Conservation (phyloP, 208 protist species). For the Leishmania mexicana region DNA sequence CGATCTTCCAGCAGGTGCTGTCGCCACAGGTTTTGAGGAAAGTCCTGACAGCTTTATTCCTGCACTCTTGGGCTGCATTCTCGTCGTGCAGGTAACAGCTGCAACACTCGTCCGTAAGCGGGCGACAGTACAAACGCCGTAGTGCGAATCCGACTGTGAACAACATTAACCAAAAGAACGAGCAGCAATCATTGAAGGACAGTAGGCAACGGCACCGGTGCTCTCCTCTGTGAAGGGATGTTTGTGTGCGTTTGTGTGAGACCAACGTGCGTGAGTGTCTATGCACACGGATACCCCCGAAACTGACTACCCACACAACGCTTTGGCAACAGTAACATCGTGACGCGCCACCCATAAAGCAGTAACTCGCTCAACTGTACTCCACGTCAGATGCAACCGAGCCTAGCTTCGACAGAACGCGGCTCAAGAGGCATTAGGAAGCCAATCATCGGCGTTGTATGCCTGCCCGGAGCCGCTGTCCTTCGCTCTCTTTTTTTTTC, state of each 20-base stretch:
- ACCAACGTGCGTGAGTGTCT: not conserved
- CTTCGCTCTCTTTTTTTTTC: not conserved
- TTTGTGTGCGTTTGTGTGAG: not conserved
- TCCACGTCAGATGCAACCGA: too few relatives aligned
- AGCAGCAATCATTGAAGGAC: not conserved
- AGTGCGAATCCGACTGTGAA: not conserved
- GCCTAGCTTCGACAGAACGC: too few relatives aligned
- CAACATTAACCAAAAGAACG: not conserved
- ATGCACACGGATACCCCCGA: not conserved
- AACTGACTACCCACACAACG: not conserved
- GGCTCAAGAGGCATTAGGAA: too few relatives aligned
- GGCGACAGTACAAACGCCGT: not conserved
- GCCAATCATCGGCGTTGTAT: not conserved
- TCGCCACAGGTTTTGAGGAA: constrained; percentile 28
- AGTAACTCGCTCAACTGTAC: not conserved
- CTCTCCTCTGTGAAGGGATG: not conserved
- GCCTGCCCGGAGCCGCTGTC: not conserved
- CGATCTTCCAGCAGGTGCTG: constrained; percentile 3
- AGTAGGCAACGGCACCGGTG: too few relatives aligned
- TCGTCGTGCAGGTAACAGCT: constrained; percentile 15
- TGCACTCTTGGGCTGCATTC: constrained; percentile 30
- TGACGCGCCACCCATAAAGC: not conserved
- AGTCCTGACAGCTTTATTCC: not conserved
- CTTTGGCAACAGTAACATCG: not conserved
- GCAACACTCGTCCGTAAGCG: not conserved